Percentiles rank a stretch among this genome's conserved stretches.
phyloP scores from a whole-genome alignment of 75 land plant genomes.

The Pinus taeda region DNA sequence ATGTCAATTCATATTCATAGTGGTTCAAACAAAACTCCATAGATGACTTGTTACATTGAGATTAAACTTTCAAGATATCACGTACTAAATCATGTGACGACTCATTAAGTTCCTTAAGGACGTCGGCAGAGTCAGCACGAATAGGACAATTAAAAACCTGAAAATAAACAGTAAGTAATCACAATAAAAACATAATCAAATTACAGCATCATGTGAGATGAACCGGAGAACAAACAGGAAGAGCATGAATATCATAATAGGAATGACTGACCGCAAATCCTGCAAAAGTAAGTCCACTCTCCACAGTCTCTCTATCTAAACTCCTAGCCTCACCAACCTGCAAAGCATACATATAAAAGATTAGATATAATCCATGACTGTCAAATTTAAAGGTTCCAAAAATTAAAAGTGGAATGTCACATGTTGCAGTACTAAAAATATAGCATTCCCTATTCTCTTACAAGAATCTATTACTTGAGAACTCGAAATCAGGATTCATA shows the following conservation, averaged over 20 bases:
- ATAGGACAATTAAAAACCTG: conserved; percentile 99
- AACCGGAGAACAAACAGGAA: not conserved
- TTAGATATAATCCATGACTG: not conserved
- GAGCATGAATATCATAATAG: not conserved
- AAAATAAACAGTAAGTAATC: conserved; percentile 6
- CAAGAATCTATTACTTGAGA: too few relatives aligned
- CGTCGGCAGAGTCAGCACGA: conserved; percentile 77
- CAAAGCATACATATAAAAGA: not conserved
- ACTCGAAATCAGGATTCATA: too few relatives aligned
- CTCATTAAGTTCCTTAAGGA: conserved; percentile 76
- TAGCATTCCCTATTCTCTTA: not conserved
- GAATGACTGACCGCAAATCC: conserved; percentile 85
- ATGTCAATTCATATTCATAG: not conserved
- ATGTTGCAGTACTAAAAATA: not conserved
- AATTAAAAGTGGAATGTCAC: not conserved
- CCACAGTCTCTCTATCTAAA: conserved; percentile 84
- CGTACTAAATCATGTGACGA: conserved; percentile 96
- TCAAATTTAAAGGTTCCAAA: not conserved
- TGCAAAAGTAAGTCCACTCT: conserved; percentile 74
- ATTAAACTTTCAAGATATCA: not conserved
- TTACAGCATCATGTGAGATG: conserved; percentile 3
- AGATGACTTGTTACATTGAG: not conserved
- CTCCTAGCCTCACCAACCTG: conserved; percentile 94
- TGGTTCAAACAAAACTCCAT: not conserved
- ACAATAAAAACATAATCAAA: not conserved